Base-by-base conservation (phyloP, 2,329 filamentous ascomycete genomes). In the Sclerotinia borealis region DNA sequence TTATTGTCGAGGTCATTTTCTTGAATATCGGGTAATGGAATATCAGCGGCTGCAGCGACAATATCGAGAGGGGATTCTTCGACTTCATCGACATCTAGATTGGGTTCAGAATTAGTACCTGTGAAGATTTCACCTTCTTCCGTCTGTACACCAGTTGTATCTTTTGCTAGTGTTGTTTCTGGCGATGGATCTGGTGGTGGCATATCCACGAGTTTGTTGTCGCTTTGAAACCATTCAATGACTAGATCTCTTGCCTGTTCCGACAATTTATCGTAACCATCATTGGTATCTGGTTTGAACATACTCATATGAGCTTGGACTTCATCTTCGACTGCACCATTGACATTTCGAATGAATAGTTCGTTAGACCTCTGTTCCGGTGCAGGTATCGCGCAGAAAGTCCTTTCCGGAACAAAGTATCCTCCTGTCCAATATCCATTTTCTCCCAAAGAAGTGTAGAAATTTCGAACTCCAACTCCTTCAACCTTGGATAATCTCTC, bases 361-460 rank as follows among this genome's bases (percentile, higher is more conserved):
- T 52, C 55, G 29, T 37, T 49, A 6, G 51, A 59, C 37, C 61
- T 64, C 47, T 63, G 65, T 47, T 61, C 64, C 6, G 54, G 52
- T n/a, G 62, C 61, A 0, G 87, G 88, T 29, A 93, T 76, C 4
- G 89, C 88, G 72, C 90, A 93, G 71, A 96, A 96, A 0, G 91
- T 96, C 47, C 92, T 79, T 69, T 92, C 85, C 0, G 83, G 83
- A 0, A 85, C 81, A 72, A 80, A 87, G 76, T 79, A 85, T 0
- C 83, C 83, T 2, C 83, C 83, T 34, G 78, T 81, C 83, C 83
- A 85, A 70, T 83, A 80, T 2, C 88, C 86, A 63, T 89, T 89
- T 71, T 87, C 84, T 0, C 91, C 91, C 8, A 96, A 81, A 0
- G 85, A 88, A 1, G 85, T 90, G 75, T 93, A 95, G 64, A 93